Base-by-base conservation (phyloP, 257 asterid genomes). In the Solanum peruvianum region DNA sequence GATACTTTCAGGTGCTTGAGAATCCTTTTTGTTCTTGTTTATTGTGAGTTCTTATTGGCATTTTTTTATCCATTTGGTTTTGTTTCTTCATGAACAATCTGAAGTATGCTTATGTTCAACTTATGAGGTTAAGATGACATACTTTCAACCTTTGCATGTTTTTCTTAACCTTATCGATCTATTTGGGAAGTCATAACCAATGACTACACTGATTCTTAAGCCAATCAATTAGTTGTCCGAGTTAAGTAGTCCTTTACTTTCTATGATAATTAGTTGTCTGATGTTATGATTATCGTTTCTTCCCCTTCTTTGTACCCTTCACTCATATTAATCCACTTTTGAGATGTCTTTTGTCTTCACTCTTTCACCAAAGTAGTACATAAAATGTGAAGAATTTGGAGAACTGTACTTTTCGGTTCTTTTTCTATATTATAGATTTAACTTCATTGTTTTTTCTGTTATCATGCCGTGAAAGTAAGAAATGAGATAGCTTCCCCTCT, bases 1-100 rank as follows among this genome's bases (percentile, higher is more conserved):
- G 98, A 95, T 89, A 88, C 90, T 85, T 91, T 97, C 92, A 95
- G 99, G 99, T 95, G 73, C 67, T 86, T 88, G 82, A 39, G 77
- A 56, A 75, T 86, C 83, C 89, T 71, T 76, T 37, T 86, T 86
- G 6, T 82, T 83, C 64, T 80, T 80, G 85, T 80, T 80, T 47
- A 27, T 80, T 49, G 20, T 47, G 85, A 80, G 6, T 80, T 80
- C 84, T 47, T 80, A 47, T 27, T 80, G 85, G 18, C 85, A 80
- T 45, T 16, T 76, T 84, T 87, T 37, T 72, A 33, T 41, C 75
- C 87, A 75, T 70, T 10, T 86, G 60, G 7, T n/a, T 78, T 45
- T 80, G 84, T 80, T 45, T 45, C 42, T 47, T 47, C 84, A 41
- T 4, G 42, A 78, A 27, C 1, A 11, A 45, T 78, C 27, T 29